Evolutionary conservation across 306 rosid genomes (phyloP), one percentile per base, ranked within the genome.

Genomic region (Boehmeria nivea): DNA sequence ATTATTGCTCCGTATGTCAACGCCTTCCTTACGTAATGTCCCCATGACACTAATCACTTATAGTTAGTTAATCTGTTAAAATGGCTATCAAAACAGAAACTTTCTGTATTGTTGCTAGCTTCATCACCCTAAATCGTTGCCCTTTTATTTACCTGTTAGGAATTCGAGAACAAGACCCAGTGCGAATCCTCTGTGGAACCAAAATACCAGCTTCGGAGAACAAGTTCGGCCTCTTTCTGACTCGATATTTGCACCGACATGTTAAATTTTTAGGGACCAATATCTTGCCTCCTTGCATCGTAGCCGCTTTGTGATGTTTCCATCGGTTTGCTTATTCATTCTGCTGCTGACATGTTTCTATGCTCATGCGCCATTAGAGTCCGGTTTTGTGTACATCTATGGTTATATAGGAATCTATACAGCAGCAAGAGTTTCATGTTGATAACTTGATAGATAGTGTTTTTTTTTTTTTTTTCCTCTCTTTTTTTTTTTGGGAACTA

Each of bases 131-230:
- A n/a, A n/a, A n/a, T n/a, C n/a, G n/a, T n/a, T n/a, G n/a, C n/a
- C n/a, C n/a, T n/a, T n/a, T 38, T 23, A 10, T 38, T 47, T 11
- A 40, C 40, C 49, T 22, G 12, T 20, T 54, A 85, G 94, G 88
- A 85, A 54, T 69, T 81, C 23, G 94, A 85, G 31, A 47, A 53
- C 48, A 57, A 17, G 47, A 22, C 66, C 65, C 74, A 70, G 8
- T 27, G 63, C 23, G 64, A 66, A 48, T 22, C 67, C 54, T 51
- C 59, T 13, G n/a, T n/a, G n/a, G 86, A 79, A 66, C 63, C 72
- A 18, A 81, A 53, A 65, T 79, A 71, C 69, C 84, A 77, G 72
- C 94, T 85, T 52, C 82, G 89, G 31, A 76, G 94, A 79, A 79
- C 78, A 21, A 78, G 71, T 74, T 85, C 94, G 12, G 78, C 86